These are phyloP conservation scores for Zymoseptoria tritici DNA, from an alignment of 2,329 filamentous ascomycete genomes.

Conservation along the genomic window DNA sequence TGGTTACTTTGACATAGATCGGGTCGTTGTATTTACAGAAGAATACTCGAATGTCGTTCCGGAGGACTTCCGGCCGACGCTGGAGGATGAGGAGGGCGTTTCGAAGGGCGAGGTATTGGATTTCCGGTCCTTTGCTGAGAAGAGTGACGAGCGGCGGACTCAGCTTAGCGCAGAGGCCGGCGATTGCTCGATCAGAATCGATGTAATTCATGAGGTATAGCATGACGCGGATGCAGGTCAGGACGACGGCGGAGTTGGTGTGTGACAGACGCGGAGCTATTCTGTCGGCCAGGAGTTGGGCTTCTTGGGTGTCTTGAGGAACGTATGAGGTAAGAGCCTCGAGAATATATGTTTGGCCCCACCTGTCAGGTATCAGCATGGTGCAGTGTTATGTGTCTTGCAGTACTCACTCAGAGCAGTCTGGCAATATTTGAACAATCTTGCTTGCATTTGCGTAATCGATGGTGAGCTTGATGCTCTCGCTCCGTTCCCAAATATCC, in stretches of 20 bases:
- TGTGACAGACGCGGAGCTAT: conserved; percentile 94
- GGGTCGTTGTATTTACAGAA: conserved; percentile 99
- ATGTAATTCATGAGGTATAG: conserved; percentile 99
- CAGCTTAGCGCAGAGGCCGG: conserved; percentile 79
- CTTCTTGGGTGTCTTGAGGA: conserved; percentile 82
- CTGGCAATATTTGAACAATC: conserved; percentile 90
- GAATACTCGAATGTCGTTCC: conserved; percentile 96
- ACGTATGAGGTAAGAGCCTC: conserved; percentile 98
- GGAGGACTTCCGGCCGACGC: conserved; percentile 80
- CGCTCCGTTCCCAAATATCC: conserved; percentile 97
- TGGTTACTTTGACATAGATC: conserved; percentile 98
- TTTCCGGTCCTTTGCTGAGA: conserved; percentile 90
- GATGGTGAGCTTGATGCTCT: conserved; percentile 95
- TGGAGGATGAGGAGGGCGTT: conserved; percentile 94
- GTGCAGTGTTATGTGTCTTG: conserved; percentile 4
- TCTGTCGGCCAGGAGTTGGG: conserved; percentile 80
- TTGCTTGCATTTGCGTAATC: conserved; percentile 97
- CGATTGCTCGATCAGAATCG: conserved; percentile 79
- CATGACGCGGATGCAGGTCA: conserved; percentile 93
- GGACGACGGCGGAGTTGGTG: conserved; percentile 90
- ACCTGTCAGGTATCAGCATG: conserved; percentile 49
- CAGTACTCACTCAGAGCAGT: conserved; percentile 81
- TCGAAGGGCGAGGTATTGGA: conserved; percentile 91
- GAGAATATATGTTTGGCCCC: conserved; percentile 97
- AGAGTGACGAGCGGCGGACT: conserved; percentile 92